phyloP scores from a whole-genome alignment of 2,329 filamentous ascomycete species.

The Monosporascus sp. region DNA sequence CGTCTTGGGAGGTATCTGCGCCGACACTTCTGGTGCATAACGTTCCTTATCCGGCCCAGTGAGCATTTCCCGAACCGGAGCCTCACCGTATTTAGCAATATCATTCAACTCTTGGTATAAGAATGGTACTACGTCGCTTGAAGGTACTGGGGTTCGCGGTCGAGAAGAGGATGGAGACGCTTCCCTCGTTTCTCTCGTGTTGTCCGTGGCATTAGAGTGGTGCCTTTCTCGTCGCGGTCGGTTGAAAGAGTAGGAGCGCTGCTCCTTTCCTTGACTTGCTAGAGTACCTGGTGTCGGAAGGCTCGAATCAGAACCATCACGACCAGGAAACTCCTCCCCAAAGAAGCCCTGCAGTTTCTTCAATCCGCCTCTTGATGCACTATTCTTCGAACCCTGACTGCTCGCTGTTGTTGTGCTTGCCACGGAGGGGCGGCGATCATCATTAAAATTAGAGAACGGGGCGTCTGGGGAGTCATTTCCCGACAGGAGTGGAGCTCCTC shows the following conservation, averaged over 20 bases:
- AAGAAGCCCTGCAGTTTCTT: constrained; percentile 90
- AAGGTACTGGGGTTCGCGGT: constrained; percentile 78
- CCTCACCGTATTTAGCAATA: constrained; percentile 71
- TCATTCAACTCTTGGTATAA: constrained; percentile 84
- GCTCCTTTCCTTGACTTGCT: constrained; percentile 54
- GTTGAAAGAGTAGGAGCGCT: constrained; percentile 57
- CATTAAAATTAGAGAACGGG: constrained; percentile 47
- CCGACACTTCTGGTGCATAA: constrained; percentile 46
- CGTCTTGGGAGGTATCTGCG: constrained; percentile 50
- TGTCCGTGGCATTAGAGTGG: constrained; percentile 70
- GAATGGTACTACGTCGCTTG: constrained; percentile 95
- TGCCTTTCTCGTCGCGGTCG: constrained; percentile 67
- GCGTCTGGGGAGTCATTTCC: constrained; percentile 57
- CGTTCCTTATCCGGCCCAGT: constrained; percentile 66
- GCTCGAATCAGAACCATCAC: constrained; percentile 69
- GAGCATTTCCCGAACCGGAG: constrained; percentile 66
- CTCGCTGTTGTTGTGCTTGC: constrained; percentile 83
- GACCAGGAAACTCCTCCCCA: constrained; percentile 76
- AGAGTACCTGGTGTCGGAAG: constrained; percentile 37
- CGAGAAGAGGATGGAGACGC: constrained; percentile 70
- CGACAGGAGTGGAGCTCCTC: constrained; percentile 15
- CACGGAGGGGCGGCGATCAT: constrained; percentile 78
- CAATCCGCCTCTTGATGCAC: constrained; percentile 62
- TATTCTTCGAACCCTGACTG: constrained; percentile 75
- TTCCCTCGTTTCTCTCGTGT: constrained; percentile 51